Percentiles rank a stretch among this genome's conserved stretches.
phyloP scores from a whole-genome alignment of 1,284 basidiomycete genomes.

The Pholiota adiposa region DNA sequence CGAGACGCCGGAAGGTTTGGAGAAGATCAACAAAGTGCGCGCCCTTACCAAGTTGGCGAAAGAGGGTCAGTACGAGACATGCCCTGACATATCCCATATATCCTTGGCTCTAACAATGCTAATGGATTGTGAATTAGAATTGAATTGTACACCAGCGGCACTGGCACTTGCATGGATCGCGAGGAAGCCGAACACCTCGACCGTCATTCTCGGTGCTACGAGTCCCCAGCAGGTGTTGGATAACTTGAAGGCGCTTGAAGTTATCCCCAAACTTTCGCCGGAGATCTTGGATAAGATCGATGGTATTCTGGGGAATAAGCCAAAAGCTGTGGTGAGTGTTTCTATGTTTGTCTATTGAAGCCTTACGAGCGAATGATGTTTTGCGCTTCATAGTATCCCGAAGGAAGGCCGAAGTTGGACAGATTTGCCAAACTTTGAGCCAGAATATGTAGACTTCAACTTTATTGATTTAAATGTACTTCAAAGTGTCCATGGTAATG shows the following conservation, averaged over 20 bases:
- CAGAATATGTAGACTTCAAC: not conserved
- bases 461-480: not conserved
- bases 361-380: not conserved
- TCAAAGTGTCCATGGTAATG: no score
- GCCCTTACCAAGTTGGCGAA: slow-evolving; percentile 71
- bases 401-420: slow-evolving; percentile 12
- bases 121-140: slow-evolving; percentile 29
- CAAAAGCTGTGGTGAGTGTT: slow-evolving; percentile 24
- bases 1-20: slow-evolving; percentile 52
- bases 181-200: slow-evolving; percentile 69
- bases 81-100: not conserved
- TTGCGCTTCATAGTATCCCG: slow-evolving; percentile 9
- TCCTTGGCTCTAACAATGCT: not conserved
- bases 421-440: slow-evolving; percentile 9
- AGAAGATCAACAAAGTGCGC: slow-evolving; percentile 71
- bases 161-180: slow-evolving; percentile 83
- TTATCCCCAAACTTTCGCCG: slow-evolving; percentile 71
- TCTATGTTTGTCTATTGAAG: not conserved
- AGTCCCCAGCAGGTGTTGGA: slow-evolving; percentile 48
- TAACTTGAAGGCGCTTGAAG: slow-evolving; percentile 54
- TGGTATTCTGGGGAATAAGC: slow-evolving; percentile 60
- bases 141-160: slow-evolving; percentile 37
- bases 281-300: slow-evolving; percentile 71
- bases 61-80: slow-evolving; percentile 42
- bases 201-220: slow-evolving; percentile 71